Percentiles rank a stretch among this genome's conserved stretches.
phyloP scores from a whole-genome alignment of 257 asterid species.

The Scutellaria barbata region DNA sequence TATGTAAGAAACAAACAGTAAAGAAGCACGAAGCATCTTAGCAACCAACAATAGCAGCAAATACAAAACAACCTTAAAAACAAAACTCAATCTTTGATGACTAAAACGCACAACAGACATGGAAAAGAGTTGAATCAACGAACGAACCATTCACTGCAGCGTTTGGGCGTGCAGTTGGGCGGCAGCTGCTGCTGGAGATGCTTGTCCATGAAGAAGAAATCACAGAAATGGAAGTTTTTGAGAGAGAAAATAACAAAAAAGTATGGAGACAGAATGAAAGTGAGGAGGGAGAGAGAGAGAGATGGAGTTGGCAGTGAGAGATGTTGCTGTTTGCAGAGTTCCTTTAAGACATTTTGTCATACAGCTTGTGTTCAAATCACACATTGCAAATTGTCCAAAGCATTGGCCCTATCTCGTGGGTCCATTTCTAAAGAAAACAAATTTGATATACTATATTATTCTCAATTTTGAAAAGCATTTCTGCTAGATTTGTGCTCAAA shows the following conservation, averaged over 20 bases:
- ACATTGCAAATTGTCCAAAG: slow-evolving; percentile 60
- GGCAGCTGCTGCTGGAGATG: slow-evolving; percentile 58
- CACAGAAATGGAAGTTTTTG: slow-evolving; percentile 40
- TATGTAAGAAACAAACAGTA: background rate
- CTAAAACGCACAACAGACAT: background rate
- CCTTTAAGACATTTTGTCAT: slow-evolving; percentile 63
- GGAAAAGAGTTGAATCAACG: background rate
- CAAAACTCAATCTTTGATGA: background rate
- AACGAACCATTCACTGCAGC: slow-evolving; percentile 73
- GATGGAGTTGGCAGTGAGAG: slow-evolving; percentile 46
- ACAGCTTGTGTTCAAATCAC: slow-evolving; percentile 55
- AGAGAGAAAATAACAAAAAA: slow-evolving; percentile 44
- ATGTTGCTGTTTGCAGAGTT: slow-evolving; percentile 38
- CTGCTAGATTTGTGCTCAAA: slow-evolving; percentile 37
- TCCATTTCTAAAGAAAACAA: slow-evolving; percentile 43
- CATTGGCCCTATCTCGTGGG: slow-evolving; percentile 65
- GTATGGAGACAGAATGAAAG: slow-evolving; percentile 24
- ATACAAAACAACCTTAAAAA: background rate
- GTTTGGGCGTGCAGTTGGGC: slow-evolving; percentile 49
- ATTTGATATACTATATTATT: slow-evolving; percentile 27
- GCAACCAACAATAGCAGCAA: background rate
- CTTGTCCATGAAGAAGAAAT: slow-evolving; percentile 59
- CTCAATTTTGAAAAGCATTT: slow-evolving; percentile 25
- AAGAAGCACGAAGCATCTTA: slow-evolving; percentile 7
- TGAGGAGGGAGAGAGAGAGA: slow-evolving; percentile 29